phyloP scores from a whole-genome alignment of 495 filamentous ascomycete genomes.

The Platismatia glauca region DNA sequence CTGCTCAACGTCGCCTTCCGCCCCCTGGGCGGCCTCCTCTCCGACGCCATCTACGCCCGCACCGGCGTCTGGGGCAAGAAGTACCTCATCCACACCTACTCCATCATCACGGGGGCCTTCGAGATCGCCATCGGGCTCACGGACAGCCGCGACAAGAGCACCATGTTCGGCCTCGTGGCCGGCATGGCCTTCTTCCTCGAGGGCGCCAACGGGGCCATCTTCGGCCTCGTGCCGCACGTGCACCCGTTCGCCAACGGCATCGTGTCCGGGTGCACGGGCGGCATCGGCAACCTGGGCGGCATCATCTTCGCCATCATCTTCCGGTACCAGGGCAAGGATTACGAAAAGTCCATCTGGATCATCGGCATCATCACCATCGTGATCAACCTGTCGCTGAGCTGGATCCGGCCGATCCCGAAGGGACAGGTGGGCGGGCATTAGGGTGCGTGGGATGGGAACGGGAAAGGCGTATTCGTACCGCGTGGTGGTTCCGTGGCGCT shows the following conservation, averaged over 20 bases:
- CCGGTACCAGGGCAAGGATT: constrained; percentile 59
- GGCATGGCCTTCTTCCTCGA: constrained; percentile 75
- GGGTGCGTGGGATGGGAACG: not conserved
- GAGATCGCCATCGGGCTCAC: constrained; percentile 61
- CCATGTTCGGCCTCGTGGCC: constrained; percentile 70
- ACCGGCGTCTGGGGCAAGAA: constrained; percentile 72
- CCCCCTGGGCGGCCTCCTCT: constrained; percentile 63
- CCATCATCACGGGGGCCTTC: constrained; percentile 56
- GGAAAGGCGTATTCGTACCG: not conserved
- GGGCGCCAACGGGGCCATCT: constrained; percentile 77
- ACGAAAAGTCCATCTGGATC: constrained; percentile 66
- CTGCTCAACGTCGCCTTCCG: constrained; percentile 73
- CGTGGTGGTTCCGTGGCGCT: not conserved
- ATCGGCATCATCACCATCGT: constrained; percentile 68
- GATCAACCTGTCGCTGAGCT: constrained; percentile 56
- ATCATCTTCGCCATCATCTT: constrained; percentile 83
- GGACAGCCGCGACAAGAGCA: constrained; percentile 48
- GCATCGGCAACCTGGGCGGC: constrained; percentile 74
- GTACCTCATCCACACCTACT: constrained; percentile 53
- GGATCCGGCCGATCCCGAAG: constrained; percentile 65
- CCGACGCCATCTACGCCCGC: constrained; percentile 60
- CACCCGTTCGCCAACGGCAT: constrained; percentile 68
- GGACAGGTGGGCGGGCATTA: constrained; percentile 52
- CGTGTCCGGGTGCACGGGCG: constrained; percentile 69
- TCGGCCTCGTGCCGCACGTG: constrained; percentile 76